Base-by-base conservation (phyloP, 495 filamentous ascomycete species). In the Podospora appendiculata region DNA sequence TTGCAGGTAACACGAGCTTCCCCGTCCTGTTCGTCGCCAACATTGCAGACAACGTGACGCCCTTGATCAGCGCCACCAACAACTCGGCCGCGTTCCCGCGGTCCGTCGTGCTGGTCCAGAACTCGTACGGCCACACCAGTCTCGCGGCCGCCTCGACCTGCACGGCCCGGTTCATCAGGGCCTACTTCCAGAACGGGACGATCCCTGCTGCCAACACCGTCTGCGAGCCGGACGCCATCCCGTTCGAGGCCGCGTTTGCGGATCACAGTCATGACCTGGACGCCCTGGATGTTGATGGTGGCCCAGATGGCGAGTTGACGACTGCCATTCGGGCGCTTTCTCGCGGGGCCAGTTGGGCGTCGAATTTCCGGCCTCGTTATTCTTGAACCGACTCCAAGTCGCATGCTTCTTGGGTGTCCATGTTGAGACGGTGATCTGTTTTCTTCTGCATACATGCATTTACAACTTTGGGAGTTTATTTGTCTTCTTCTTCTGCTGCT, bases 21-120 rank as follows among this genome's bases (percentile, higher is more conserved):
- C 80, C 80, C 6, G 68, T 84, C 7, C 63, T 85, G 17, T 76
- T 77, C 45, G 58, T 84, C 6, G 72, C 69, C 33, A 84, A 81
- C 39, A 71, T 69, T 7, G 75, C 70, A 6, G 82, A 85, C 53
- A 81, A 81, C 12, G 72, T 83, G 2, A 74, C 79, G 9, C 81
- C 81, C 3, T 52, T 79, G 6, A 48, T 67, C 12, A 75, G 69
- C 43, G 81, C 78, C 3, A 57, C 63, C 14, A 74, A 71, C 36
- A 82, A 81, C 67, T 65, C 72, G 2, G 60, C 61, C 12, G 65
- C 66, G 0, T 84, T 82, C 53, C 60, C 61, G 10, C 78, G 78
- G 10, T 76, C 78, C 4, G 70, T 68, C 6, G 63, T 81, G n/a
- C 53, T 84, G 45, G 65, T 73, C n/a, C 78, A 83, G 62, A 70